A percentile compares a stretch with the other conserved stretches of the same genome.
Conservation (phyloP, 306 rosid species). For the Dryas octopetala region DNA sequence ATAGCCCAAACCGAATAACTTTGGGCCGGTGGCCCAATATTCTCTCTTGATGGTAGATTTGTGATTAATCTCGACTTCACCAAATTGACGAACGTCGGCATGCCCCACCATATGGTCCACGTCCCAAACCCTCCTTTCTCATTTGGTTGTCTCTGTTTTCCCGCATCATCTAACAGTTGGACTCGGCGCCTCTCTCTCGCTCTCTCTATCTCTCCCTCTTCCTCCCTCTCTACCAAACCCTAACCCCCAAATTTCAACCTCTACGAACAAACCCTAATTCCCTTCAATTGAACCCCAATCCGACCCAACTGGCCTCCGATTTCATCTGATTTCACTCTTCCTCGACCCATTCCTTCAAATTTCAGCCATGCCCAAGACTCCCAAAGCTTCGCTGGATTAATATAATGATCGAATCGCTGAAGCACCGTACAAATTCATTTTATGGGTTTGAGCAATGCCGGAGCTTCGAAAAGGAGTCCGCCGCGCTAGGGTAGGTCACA, state of each 20-base stretch:
- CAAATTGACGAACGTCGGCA: not conserved
- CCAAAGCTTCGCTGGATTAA: constrained; percentile 38
- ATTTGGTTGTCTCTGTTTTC: not conserved
- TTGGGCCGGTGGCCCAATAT: no score
- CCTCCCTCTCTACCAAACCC: constrained; percentile 1
- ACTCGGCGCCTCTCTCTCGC: constrained; percentile 2
- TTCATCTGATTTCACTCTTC: not conserved
- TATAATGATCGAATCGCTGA: constrained; percentile 58
- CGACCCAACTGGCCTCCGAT: constrained; percentile 8
- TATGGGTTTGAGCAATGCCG: constrained; percentile 89
- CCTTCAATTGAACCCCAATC: not conserved
- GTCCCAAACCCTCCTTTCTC: not conserved
- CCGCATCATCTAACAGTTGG: constrained; percentile 4
- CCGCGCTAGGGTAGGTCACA: constrained; percentile 60
- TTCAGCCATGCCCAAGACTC: constrained; percentile 35
- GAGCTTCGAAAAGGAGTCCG: constrained; percentile 86
- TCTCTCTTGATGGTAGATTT: no score
- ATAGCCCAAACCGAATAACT: no score
- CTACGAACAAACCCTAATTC: constrained; percentile 13
- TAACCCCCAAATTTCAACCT: constrained; percentile 2
- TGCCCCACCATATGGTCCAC: not conserved
- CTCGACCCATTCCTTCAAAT: not conserved
- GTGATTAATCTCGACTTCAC: not conserved
- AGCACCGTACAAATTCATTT: constrained; percentile 44
- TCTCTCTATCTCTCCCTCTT: not conserved